Evolutionary conservation across 2,329 filamentous ascomycete genomes (phyloP).

Genomic region (Epichloe gansuensis): DNA sequence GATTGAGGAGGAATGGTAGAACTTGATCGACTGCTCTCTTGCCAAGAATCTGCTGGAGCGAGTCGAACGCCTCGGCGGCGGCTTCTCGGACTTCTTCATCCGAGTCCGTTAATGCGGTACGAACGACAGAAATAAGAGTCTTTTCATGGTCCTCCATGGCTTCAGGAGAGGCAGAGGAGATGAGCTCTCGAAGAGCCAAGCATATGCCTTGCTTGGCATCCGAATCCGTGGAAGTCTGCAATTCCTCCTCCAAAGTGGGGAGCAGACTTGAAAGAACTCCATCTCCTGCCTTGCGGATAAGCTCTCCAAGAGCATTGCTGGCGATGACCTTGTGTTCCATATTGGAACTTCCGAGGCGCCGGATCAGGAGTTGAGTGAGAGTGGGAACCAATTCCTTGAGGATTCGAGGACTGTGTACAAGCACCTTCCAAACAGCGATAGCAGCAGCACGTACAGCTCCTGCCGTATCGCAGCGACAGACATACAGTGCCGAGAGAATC

Average conservation of each 20-base stretch:
- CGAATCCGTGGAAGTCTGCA: constrained; percentile 76
- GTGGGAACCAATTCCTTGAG: constrained; percentile 93
- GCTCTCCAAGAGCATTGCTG: constrained; percentile 87
- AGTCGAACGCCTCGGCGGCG: constrained; percentile 93
- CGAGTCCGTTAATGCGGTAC: constrained; percentile 80
- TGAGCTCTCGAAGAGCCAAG: constrained; percentile 86
- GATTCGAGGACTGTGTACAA: constrained; percentile 82
- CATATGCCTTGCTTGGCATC: constrained; percentile 96
- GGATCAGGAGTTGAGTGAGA: constrained; percentile 87
- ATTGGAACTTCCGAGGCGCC: constrained; percentile 84
- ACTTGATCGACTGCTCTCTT: constrained; percentile 94
- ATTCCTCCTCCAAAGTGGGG: constrained; percentile 82
- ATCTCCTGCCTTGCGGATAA: constrained; percentile 94
- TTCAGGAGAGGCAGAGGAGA: constrained; percentile 76
- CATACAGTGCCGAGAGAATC: constrained; percentile 91
- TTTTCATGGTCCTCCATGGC: constrained; percentile 90
- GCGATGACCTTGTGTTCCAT: constrained; percentile 99
- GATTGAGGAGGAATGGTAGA: constrained; percentile 76
- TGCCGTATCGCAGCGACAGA: constrained; percentile 94
- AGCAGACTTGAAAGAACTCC: constrained; percentile 77
- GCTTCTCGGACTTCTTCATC: constrained; percentile 87
- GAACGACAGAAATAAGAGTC: constrained; percentile 85
- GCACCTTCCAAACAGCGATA: constrained; percentile 88
- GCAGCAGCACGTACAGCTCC: constrained; percentile 81
- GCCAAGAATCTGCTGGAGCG: constrained; percentile 82